These are phyloP conservation scores for Solanum habrochaites DNA, from an alignment of 257 asterid species.

Conservation along the genomic window DNA sequence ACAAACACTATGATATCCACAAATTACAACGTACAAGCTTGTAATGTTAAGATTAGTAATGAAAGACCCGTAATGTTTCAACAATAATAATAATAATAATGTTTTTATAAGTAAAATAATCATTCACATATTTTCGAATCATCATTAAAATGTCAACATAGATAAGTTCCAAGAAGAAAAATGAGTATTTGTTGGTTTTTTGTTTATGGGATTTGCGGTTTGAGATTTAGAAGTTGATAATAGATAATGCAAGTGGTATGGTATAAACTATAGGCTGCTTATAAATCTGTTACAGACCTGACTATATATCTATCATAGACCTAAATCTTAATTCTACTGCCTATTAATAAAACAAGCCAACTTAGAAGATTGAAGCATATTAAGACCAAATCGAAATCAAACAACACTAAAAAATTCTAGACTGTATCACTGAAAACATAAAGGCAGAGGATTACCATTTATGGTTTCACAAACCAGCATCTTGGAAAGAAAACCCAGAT, in stretches of 20 bases:
- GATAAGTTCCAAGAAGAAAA: neutral
- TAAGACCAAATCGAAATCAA: neutral
- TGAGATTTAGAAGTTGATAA: neutral
- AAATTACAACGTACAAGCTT: neutral
- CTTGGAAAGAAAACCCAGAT: no score
- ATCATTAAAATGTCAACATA: neutral
- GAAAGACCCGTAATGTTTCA: neutral
- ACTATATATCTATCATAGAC: no score
- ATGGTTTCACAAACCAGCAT: constrained; percentile 54
- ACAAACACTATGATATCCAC: neutral
- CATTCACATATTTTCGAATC: neutral
- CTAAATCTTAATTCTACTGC: neutral
- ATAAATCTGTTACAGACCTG: neutral
- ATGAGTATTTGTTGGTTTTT: neutral
- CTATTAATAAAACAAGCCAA: neutral
- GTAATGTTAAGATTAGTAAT: no score
- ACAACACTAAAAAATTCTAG: neutral
- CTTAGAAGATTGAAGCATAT: neutral
- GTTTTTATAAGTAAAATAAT: neutral
- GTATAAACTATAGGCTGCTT: neutral
- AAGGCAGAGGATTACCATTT: constrained; percentile 16
- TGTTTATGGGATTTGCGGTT: neutral
- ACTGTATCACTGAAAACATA: neutral
- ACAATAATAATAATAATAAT: neutral
- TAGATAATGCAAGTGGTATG: neutral